These are phyloP conservation scores for Mortierella sp. DNA, from an alignment of 371 early-diverging fungal genomes.

Conservation along the genomic window DNA sequence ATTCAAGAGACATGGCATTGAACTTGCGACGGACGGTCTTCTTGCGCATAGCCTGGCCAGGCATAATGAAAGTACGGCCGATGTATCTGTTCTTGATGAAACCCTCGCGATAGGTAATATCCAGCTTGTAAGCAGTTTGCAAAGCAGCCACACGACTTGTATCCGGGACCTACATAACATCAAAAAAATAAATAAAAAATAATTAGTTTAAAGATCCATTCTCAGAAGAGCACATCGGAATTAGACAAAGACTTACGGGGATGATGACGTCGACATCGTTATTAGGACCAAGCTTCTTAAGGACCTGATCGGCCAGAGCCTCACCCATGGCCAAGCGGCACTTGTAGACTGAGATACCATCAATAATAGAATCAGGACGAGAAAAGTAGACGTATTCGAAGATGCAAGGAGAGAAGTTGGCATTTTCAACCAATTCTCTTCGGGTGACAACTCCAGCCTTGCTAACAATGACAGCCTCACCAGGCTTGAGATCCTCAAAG, in stretches of 20 bases:
- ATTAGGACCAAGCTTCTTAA: conserved; percentile 72
- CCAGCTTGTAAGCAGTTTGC: conserved; percentile 88
- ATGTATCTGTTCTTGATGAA: conserved; percentile 99
- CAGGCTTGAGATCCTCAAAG: conserved; percentile 89
- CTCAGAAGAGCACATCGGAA: no score
- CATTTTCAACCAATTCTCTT: conserved; percentile 71
- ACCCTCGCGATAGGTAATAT: conserved; percentile 94
- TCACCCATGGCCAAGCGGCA: conserved; percentile 97
- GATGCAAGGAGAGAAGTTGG: conserved; percentile 90
- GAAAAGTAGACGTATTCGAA: conserved; percentile 99
- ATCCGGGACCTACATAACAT: conserved; percentile 82
- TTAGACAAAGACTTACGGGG: conserved; percentile 82
- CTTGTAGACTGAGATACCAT: conserved; percentile 98
- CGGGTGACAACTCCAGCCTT: conserved; percentile 70
- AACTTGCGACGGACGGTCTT: conserved; percentile 97
- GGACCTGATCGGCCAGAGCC: conserved; percentile 88
- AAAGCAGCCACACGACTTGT: conserved; percentile 95
- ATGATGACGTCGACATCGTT: conserved; percentile 97
- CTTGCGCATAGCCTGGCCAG: conserved; percentile 92
- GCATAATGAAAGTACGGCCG: conserved; percentile 99
- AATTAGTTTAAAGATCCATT: not conserved
- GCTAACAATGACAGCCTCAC: conserved; percentile 93
- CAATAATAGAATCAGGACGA: conserved; percentile 97
- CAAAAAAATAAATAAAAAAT: conserved; percentile 6
- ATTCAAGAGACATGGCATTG: conserved; percentile 97